These are phyloP conservation scores for Rhizophora apiculata DNA, from an alignment of 345 rosid genomes.

Conservation along the genomic window DNA sequence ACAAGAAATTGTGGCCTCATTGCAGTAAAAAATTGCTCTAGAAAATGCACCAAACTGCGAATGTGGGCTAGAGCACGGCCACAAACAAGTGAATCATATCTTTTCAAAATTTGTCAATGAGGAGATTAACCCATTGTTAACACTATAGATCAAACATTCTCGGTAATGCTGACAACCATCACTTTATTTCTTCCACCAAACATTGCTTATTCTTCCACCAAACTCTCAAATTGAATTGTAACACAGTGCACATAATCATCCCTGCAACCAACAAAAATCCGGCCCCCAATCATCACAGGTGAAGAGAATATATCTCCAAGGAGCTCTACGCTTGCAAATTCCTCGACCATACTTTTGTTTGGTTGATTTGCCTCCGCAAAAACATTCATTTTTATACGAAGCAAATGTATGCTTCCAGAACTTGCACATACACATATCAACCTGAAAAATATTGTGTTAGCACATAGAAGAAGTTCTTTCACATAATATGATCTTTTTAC, in stretches of 20 bases:
- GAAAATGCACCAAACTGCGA: too few relatives aligned
- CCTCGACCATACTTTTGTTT: conserved; percentile 39
- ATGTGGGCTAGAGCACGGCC: too few relatives aligned
- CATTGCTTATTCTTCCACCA: background rate
- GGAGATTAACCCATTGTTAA: too few relatives aligned
- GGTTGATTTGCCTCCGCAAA: conserved; percentile 22
- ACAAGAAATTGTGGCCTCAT: too few relatives aligned
- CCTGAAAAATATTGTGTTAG: conserved; percentile 40
- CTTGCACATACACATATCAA: conserved; percentile 69
- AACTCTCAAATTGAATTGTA: conserved; percentile 3
- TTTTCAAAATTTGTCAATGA: too few relatives aligned
- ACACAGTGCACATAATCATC: conserved; percentile 76
- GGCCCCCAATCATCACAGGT: conserved; percentile 88
- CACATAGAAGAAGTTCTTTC: background rate
- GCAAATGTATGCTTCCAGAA: conserved; percentile 56
- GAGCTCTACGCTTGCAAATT: conserved; percentile 51
- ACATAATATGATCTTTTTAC: conserved; percentile 26
- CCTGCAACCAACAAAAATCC: conserved; percentile 84
- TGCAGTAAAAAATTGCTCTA: too few relatives aligned
- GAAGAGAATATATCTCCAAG: conserved; percentile 81
- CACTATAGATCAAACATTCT: too few relatives aligned
- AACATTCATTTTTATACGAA: conserved; percentile 36
- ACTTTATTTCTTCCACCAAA: background rate
- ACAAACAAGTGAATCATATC: too few relatives aligned
- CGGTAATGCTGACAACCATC: background rate